Base-by-base conservation (phyloP, 257 asterid genomes). In the Penstemon eatonii region DNA sequence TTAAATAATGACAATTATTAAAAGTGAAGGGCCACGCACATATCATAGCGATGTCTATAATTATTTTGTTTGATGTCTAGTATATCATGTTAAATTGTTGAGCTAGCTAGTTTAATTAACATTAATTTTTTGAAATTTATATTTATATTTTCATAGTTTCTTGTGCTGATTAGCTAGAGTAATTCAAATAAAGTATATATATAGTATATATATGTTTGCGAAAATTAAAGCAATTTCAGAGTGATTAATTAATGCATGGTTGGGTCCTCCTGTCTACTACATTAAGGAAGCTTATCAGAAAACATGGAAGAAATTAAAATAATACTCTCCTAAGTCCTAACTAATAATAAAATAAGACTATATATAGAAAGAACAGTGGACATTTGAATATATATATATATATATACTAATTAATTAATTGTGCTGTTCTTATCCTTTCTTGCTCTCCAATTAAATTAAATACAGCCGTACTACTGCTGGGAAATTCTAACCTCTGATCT, bases 221-320 rank as follows among this genome's bases (percentile, higher is more conserved):
- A 13, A 15, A 36, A 53, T 7, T 6, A 47, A 54, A 54, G 57
- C 74, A 74, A 72, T 71, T 79, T 73, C 71, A 41, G 60, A 25
- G 82, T 50, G 52, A 59, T 83, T 78, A 25, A 25, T 25, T 78
- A 25, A 25, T 25, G 33, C 78, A 73, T 70, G 47, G 44, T 13
- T 65, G 72, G 65, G 60, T 76, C 78, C 70, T 45, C 71, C 74
- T 25, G 33, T 25, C 33, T 2, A 25, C 33, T 2, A 56, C 7
- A 15, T 36, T 63, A 60, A 74, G 66, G 65, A 74, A 57, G 7
- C 6, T 6, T 7, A 8, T 56, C 65, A 52, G 10, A 45, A 38
- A 45, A 33, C 61, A 73, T 38, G 60, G 67, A 54, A 67, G 68
- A 50, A 50, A 69, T 12, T 55, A 64, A n/a, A 36, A 39, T 39